phyloP scores from a whole-genome alignment of 345 rosid species.

The Viola odorata region DNA sequence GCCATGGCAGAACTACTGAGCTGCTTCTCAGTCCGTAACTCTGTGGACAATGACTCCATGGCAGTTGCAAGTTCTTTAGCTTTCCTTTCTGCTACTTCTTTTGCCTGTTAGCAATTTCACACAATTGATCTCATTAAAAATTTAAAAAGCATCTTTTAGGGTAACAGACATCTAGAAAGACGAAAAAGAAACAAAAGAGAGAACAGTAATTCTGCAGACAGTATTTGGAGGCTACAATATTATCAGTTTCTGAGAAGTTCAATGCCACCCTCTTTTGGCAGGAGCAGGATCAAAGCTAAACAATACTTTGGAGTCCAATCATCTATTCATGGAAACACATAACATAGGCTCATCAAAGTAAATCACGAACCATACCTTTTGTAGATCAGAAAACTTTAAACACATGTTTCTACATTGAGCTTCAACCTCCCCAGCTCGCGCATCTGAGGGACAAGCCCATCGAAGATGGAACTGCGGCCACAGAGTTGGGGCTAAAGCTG shows the following conservation, averaged over 20 bases:
- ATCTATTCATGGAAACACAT: no score
- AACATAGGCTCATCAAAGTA: neutral
- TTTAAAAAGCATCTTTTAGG: neutral
- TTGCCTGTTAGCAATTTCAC: conserved; percentile 46
- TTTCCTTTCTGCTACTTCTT: conserved; percentile 68
- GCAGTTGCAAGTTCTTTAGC: conserved; percentile 40
- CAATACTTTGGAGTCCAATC: no score
- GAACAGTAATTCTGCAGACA: neutral
- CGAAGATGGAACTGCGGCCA: conserved; percentile 99
- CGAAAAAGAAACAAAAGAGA: neutral
- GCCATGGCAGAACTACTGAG: conserved; percentile 52
- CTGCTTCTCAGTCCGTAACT: conserved; percentile 59
- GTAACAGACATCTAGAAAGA: neutral
- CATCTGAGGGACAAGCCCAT: conserved; percentile 93
- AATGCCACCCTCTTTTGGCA: no score
- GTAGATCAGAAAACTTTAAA: conserved; percentile 50
- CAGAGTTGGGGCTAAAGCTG: conserved; percentile 90
- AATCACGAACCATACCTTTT: conserved; percentile 43
- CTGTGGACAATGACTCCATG: conserved; percentile 51
- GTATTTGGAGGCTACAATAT: no score
- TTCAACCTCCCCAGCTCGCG: conserved; percentile 67
- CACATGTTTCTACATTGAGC: conserved; percentile 63
- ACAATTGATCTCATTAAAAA: neutral
- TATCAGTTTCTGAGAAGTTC: no score
- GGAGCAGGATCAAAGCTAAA: no score